Conservation (phyloP, 139 green algal genomes). For the Coccomyxa sp. region DNA sequence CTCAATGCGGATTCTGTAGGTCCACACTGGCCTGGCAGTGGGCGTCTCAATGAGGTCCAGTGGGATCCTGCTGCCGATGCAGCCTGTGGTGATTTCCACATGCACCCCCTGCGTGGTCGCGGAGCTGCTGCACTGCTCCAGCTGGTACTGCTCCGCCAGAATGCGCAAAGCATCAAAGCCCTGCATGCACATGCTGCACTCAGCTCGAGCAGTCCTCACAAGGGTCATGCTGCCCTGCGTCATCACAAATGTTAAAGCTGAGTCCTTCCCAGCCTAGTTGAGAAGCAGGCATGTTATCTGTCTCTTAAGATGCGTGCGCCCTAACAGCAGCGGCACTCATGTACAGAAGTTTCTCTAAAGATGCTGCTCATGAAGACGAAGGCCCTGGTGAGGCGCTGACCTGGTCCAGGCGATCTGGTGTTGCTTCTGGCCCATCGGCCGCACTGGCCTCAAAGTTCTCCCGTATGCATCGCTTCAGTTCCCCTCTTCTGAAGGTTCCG, state of each 20-base stretch:
- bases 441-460: not conserved
- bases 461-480: not conserved
- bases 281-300: no score
- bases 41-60: conserved; percentile 8
- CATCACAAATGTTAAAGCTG: not conserved
- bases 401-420: not conserved
- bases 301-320: not conserved
- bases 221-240: not conserved
- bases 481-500: not conserved
- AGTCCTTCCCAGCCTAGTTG: not conserved
- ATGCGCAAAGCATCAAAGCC: conserved; percentile 11
- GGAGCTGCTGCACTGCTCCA: conserved; percentile 18
- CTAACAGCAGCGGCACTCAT: not conserved
- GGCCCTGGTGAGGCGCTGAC: not conserved
- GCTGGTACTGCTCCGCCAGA: conserved; percentile 28
- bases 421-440: not conserved
- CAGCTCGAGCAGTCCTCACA: not conserved
- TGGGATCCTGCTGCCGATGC: not conserved
- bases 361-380: not conserved
- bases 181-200: not conserved
- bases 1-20: conserved; percentile 27
- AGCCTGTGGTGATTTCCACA: conserved; percentile 27
- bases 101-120: conserved; percentile 20
- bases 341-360: not conserved
- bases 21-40: conserved; percentile 11